phyloP scores from a whole-genome alignment of 2,329 filamentous ascomycete genomes.

The Xylariaceae sp. region DNA sequence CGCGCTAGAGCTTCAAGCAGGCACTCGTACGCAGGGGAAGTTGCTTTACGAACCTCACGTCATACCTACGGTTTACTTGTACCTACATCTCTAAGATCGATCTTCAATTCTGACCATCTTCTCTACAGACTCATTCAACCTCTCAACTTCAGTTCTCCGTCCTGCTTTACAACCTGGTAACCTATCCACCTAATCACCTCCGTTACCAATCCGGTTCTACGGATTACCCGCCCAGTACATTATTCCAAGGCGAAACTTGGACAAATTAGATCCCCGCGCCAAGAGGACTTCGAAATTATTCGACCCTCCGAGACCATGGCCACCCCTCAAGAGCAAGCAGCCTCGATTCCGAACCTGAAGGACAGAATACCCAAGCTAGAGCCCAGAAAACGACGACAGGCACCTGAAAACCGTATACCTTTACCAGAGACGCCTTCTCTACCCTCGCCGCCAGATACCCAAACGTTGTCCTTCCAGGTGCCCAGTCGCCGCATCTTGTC shows the following conservation, averaged over 20 bases:
- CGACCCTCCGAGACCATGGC: constrained; percentile 18
- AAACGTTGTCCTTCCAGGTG: constrained; percentile 54
- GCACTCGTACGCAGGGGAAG: no score
- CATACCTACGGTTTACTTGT: not conserved
- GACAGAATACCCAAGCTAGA: constrained; percentile 62
- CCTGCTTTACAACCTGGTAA: not conserved
- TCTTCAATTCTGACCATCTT: no score
- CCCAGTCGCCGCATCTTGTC: constrained; percentile 81
- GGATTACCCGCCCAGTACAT: not conserved
- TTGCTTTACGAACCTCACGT: not conserved
- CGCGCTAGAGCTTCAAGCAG: no score
- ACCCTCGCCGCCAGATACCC: constrained; percentile 59
- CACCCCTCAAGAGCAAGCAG: constrained; percentile 19
- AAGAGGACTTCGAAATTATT: not conserved
- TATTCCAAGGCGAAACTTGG: not conserved
- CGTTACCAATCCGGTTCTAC: not conserved
- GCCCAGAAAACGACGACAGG: constrained; percentile 52
- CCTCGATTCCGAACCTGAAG: constrained; percentile 44
- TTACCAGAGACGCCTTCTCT: constrained; percentile 71
- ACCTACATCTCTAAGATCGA: no score
- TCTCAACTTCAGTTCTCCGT: no score
- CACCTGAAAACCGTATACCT: constrained; percentile 52
- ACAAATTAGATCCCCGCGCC: not conserved
- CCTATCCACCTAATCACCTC: not conserved
- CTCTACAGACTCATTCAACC: no score